Base-by-base conservation (phyloP, 2,329 filamentous ascomycete genomes). In the Cucurbitaria berberidis region DNA sequence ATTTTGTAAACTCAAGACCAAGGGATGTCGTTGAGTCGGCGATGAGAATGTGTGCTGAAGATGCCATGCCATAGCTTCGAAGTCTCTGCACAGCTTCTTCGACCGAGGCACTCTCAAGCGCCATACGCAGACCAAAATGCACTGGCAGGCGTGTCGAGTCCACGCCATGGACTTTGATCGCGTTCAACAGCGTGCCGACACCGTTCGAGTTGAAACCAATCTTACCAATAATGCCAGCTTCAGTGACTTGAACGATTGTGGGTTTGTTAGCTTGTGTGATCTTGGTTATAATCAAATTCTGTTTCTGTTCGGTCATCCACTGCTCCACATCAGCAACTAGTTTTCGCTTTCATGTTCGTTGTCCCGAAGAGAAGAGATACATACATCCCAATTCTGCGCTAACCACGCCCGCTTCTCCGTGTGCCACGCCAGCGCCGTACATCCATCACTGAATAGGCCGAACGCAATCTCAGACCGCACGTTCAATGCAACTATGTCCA, bases 161-260 rank as follows among this genome's bases (percentile, higher is more conserved):
- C 42, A 86, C 79, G 1, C 84, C 84, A 2, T 78, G 77, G 3
- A 83, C 83, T 34, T 80, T 78, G 54, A 89, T 85, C 0, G 86
- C 86, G 55, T 89, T 89, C 8, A 88, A 74, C 38, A 81, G 82
- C 0, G 82, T 81, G 0, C 84, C 86, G 0, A 89, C 83, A 0
- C 85, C 84, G 0, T 69, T 64, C 15, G 74, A 75, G 63, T 89
- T 89, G 59, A 88, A 76, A 0, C 86, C 86, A 19, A 89, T 87
- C 69, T 89, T 89, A 13, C 85, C 86, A 29, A 89, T 80, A 19
- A 87, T 79, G 13, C 85, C 84, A 0, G 80, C 83, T 63, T 87
- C 85, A 0, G 84, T 86, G 19, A 86, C 75, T 75, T 84, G 84
- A 15, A 80, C 69, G 51, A 86, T 80, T 1, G 73, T 73, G 0